phyloP scores from a whole-genome alignment of 2,329 filamentous ascomycete genomes.

The Xylariaceae sp. region DNA sequence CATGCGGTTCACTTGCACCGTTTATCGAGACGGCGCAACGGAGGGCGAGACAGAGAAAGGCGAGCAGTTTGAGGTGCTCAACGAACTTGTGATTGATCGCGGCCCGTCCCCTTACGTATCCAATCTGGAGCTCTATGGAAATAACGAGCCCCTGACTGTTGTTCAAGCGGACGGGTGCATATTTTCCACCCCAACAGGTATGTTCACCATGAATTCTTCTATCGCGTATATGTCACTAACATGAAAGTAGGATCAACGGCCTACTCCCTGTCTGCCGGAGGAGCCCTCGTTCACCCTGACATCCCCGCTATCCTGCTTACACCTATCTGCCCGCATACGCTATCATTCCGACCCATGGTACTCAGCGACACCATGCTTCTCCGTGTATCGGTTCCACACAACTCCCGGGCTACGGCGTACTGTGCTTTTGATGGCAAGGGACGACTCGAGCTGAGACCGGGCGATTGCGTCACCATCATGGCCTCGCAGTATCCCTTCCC shows the following conservation, averaged over 20 bases:
- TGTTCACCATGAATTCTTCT: constrained; percentile 1
- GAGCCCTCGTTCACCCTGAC: constrained; percentile 91
- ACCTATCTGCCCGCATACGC: constrained; percentile 93
- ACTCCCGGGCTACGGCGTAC: constrained; percentile 87
- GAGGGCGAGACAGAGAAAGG: constrained; percentile 72
- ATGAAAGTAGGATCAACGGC: constrained; percentile 64
- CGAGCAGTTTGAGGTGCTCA: constrained; percentile 96
- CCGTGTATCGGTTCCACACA: constrained; percentile 77
- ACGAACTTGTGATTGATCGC: constrained; percentile 96
- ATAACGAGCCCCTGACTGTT: constrained; percentile 89
- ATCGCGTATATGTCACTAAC: constrained; percentile 5
- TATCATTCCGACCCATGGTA: constrained; percentile 97
- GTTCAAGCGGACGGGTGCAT: constrained; percentile 97
- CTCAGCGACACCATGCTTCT: constrained; percentile 91
- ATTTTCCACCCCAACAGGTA: constrained; percentile 87
- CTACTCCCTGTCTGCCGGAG: constrained; percentile 92
- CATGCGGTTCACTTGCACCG: constrained; percentile 98
- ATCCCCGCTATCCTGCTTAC: constrained; percentile 95
- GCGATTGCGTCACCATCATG: constrained; percentile 93
- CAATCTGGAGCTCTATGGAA: constrained; percentile 91
- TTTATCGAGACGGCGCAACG: constrained; percentile 66
- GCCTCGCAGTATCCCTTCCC: constrained; percentile 96
- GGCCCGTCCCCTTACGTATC: constrained; percentile 96
- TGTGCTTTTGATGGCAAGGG: constrained; percentile 97
- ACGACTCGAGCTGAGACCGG: constrained; percentile 84